Evolutionary conservation across 2,329 filamentous ascomycete genomes (phyloP).

Genomic region (Talaromyces sp.): DNA sequence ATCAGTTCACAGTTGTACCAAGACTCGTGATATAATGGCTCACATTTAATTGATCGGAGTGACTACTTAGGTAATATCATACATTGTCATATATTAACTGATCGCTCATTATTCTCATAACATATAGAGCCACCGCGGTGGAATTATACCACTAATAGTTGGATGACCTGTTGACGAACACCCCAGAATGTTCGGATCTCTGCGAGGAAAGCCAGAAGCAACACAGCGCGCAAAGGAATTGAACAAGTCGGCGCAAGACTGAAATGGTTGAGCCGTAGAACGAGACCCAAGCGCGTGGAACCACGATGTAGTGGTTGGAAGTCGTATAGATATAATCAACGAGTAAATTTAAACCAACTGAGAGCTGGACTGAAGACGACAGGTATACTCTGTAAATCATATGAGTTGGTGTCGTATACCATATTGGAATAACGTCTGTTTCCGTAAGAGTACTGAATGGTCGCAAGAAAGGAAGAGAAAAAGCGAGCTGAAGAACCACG

Average conservation of each 20-base stretch:
- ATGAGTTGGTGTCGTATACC: not conserved
- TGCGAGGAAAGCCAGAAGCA: not conserved
- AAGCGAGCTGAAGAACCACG: not conserved
- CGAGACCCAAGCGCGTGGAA: not conserved
- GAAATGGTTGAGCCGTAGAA: not conserved
- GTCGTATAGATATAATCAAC: not conserved
- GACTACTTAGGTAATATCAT: constrained; percentile 7
- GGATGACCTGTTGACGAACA: not conserved
- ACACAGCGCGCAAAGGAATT: not conserved
- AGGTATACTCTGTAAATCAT: not conserved
- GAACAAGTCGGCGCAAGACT: not conserved
- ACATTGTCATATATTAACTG: constrained; percentile 12
- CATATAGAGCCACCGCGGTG: constrained; percentile 3
- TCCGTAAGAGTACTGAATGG: not conserved
- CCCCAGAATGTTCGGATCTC: not conserved
- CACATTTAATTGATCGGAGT: not conserved
- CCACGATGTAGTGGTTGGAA: not conserved
- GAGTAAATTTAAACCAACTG: not conserved
- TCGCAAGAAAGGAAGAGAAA: not conserved
- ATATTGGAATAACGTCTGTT: not conserved
- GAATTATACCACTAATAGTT: not conserved
- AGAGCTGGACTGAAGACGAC: not conserved
- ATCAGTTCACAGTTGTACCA: too few relatives aligned
- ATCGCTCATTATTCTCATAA: constrained; percentile 7
- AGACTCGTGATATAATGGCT: not conserved